phyloP scores from a whole-genome alignment of 2,329 filamentous ascomycete genomes.

The Acephala macrosclerotiorum region DNA sequence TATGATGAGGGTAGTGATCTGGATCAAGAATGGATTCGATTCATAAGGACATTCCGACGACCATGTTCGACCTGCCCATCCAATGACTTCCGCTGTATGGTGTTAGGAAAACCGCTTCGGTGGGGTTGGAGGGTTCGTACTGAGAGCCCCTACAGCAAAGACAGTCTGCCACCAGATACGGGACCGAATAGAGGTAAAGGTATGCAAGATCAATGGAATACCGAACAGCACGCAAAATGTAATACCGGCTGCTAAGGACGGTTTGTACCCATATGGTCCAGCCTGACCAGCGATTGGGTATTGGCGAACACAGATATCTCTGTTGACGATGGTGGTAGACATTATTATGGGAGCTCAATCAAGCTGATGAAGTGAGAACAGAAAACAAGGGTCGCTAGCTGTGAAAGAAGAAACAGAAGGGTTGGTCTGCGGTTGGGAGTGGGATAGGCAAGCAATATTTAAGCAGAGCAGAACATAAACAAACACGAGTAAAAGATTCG shows the following conservation, averaged over 20 bases:
- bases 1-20: conserved; percentile 53
- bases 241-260: conserved; percentile 44
- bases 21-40: conserved; percentile 45
- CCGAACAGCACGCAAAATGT: conserved; percentile 55
- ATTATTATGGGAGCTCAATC: not conserved
- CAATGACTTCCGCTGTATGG: conserved; percentile 44
- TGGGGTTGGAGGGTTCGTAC: conserved; percentile 36
- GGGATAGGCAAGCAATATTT: not conserved
- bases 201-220: conserved; percentile 50
- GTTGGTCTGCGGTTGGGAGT: not conserved
- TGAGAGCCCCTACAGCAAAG: conserved; percentile 52
- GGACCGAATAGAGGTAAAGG: conserved; percentile 50
- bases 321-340: not conserved
- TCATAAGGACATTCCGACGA: conserved; percentile 42
- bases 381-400: not conserved
- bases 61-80: conserved; percentile 44
- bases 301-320: not conserved
- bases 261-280: conserved; percentile 30
- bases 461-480: not conserved
- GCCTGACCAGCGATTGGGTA: not conserved
- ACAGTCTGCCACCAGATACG: conserved; percentile 57
- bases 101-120: conserved; percentile 36
- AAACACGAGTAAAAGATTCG: not conserved
- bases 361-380: not conserved
- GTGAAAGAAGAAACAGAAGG: too few relatives aligned